Conservation (phyloP, 768 basidiomycete genomes). For the Leccinum sublutescens region DNA sequence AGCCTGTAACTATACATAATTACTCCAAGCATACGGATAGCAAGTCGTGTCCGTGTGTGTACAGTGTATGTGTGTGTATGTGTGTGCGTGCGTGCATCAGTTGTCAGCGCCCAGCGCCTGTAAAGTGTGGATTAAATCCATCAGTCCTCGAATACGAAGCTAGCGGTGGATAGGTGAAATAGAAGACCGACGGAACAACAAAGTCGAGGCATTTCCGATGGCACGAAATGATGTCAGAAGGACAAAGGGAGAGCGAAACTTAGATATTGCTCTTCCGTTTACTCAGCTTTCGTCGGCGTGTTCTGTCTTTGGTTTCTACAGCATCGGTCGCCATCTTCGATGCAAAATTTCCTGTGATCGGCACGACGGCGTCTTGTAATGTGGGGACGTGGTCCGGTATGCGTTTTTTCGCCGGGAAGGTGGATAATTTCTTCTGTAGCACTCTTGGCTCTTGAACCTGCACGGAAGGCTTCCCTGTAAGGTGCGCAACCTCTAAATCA, state of each 20-base stretch:
- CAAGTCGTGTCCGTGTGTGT: not conserved
- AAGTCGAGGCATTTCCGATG: constrained; percentile 22
- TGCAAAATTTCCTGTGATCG: constrained; percentile 7
- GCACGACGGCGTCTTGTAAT: constrained; percentile 10
- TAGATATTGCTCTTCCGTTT: constrained; percentile 31
- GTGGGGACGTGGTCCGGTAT: constrained; percentile 26
- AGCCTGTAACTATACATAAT: constrained; percentile 4
- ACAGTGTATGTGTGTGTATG: not conserved
- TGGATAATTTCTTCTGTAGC: constrained; percentile 25
- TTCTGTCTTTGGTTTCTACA: constrained; percentile 23
- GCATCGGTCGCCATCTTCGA: constrained; percentile 15
- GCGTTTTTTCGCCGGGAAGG: constrained; percentile 24
- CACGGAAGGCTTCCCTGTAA: constrained; percentile 8
- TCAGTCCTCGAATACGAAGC: constrained; percentile 10
- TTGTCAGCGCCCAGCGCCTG: constrained; percentile 19
- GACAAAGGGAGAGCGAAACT: constrained; percentile 16
- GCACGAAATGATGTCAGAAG: constrained; percentile 11
- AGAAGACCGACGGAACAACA: constrained; percentile 22
- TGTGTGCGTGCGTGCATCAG: not conserved
- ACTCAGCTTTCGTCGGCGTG: constrained; percentile 33
- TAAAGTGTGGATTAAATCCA: constrained; percentile 10
- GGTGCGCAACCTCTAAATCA: not conserved
- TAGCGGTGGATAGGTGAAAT: constrained; percentile 8
- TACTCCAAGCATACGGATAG: not conserved
- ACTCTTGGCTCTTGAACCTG: constrained; percentile 18